phyloP scores from a whole-genome alignment of 1,139 yeast genomes.

The Pichia sp. region DNA sequence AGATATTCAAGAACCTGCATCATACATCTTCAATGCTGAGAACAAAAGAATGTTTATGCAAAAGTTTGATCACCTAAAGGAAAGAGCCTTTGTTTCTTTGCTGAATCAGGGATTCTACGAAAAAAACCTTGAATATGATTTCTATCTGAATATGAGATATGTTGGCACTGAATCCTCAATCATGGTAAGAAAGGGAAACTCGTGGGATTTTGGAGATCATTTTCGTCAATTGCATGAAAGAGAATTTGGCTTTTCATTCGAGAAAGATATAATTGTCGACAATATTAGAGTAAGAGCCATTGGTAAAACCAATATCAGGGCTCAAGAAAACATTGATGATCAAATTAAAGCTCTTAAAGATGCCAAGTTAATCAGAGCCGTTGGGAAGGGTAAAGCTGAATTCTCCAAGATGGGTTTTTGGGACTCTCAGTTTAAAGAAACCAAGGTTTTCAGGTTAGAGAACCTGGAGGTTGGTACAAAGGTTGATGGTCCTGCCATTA shows the following conservation, averaged over 20 bases:
- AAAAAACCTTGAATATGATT: slow-evolving; percentile 40
- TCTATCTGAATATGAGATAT: slow-evolving; percentile 71
- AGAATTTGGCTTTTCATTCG: slow-evolving; percentile 68
- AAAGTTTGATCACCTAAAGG: slow-evolving; percentile 36
- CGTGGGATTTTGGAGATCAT: slow-evolving; percentile 22
- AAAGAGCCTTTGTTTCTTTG: slow-evolving; percentile 36
- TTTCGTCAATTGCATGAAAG: slow-evolving; percentile 44
- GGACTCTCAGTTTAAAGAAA: slow-evolving; percentile 17
- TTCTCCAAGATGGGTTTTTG: slow-evolving; percentile 24
- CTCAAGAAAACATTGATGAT: slow-evolving; percentile 24
- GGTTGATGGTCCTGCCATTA: slow-evolving; percentile 72
- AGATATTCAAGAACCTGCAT: slow-evolving; percentile 60
- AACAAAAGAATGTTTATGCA: slow-evolving; percentile 31
- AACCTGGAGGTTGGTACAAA: slow-evolving; percentile 46
- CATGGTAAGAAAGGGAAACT: slow-evolving; percentile 47
- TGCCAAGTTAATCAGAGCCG: slow-evolving; percentile 13
- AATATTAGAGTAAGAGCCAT: slow-evolving; percentile 73
- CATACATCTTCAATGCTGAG: slow-evolving; percentile 34
- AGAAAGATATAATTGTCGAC: slow-evolving; percentile 65
- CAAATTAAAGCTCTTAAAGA: slow-evolving; percentile 21
- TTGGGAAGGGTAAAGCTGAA: slow-evolving; percentile 19
- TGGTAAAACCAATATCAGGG: slow-evolving; percentile 39
- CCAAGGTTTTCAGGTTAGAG: slow-evolving; percentile 28
- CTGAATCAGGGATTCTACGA: slow-evolving; percentile 44
- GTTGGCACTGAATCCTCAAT: slow-evolving; percentile 84